A percentile compares a stretch with the other conserved stretches of the same genome.
These are phyloP conservation scores for Lactarius indigo DNA, from an alignment of 768 basidiomycete species.

Conservation along the genomic window DNA sequence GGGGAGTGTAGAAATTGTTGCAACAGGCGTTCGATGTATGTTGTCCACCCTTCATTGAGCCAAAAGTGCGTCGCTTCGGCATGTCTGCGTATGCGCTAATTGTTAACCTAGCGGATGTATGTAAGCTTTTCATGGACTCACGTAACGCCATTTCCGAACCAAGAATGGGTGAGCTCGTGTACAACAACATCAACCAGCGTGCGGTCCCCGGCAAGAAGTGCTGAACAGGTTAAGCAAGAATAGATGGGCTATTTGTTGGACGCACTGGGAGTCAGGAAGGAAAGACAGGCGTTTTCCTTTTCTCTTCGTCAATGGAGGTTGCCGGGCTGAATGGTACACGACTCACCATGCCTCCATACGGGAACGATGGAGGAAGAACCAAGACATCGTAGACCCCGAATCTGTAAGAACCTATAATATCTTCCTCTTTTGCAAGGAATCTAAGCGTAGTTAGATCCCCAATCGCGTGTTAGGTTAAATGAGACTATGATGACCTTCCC, in stretches of 20 bases:
- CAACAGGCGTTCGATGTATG: constrained; percentile 84
- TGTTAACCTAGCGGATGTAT: background rate
- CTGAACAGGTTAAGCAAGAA: constrained; percentile 34
- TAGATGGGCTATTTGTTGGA: background rate
- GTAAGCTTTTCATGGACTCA: constrained; percentile 30
- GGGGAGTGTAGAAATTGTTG: constrained; percentile 66
- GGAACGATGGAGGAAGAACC: constrained; percentile 88
- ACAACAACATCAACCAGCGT: constrained; percentile 85
- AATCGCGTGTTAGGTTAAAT: background rate
- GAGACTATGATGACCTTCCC: constrained; percentile 47
- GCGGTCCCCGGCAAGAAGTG: constrained; percentile 83
- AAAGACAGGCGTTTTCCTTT: constrained; percentile 86
- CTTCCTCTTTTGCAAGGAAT: constrained; percentile 74
- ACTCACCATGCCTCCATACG: constrained; percentile 84
- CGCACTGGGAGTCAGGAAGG: constrained; percentile 85
- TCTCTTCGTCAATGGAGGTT: constrained; percentile 12
- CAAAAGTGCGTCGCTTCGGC: constrained; percentile 78
- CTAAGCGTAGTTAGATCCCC: constrained; percentile 36
- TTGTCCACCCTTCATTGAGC: constrained; percentile 94
- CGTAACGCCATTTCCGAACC: constrained; percentile 93
- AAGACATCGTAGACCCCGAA: constrained; percentile 90
- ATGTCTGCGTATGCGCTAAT: constrained; percentile 39
- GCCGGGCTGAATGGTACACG: background rate
- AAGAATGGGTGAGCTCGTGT: constrained; percentile 83
- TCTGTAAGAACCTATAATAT: constrained; percentile 66